These are phyloP conservation scores for Cryptomeria japonica DNA, from an alignment of 75 land plant species.

Conservation along the genomic window DNA sequence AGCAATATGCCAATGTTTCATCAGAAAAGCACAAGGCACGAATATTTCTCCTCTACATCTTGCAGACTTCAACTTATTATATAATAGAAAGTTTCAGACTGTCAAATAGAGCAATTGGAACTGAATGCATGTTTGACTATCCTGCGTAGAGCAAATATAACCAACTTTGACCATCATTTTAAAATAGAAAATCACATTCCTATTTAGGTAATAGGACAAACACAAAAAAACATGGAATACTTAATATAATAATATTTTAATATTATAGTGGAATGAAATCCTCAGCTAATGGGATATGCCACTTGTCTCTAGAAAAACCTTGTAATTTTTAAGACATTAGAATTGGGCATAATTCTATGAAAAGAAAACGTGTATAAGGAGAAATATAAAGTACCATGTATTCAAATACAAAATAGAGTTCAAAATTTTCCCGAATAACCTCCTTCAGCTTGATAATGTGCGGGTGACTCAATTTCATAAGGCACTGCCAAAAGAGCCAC, in stretches of 20 bases:
- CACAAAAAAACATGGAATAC: background rate
- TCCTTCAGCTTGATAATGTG: conserved; percentile 80
- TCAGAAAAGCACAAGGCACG: background rate
- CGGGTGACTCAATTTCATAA: conserved; percentile 73
- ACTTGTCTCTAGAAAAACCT: background rate
- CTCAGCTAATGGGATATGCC: background rate
- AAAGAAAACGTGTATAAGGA: background rate
- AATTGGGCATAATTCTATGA: background rate
- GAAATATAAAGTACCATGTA: conserved; percentile 58
- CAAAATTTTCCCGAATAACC: conserved; percentile 63
- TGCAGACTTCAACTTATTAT: background rate
- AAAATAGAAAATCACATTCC: background rate
- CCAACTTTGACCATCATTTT: background rate
- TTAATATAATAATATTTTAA: background rate
- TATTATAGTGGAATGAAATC: background rate
- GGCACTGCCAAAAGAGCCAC: conserved; percentile 39
- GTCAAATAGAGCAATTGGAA: background rate
- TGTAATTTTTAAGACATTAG: background rate
- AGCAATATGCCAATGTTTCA: background rate
- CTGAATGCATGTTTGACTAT: background rate
- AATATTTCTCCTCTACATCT: background rate
- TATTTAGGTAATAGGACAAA: background rate
- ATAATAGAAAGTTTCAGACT: background rate
- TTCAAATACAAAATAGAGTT: conserved; percentile 82
- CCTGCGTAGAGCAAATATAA: background rate